Evolutionary conservation across 1,284 basidiomycete species (phyloP).

Genomic region (Cerioporus squamosus): DNA sequence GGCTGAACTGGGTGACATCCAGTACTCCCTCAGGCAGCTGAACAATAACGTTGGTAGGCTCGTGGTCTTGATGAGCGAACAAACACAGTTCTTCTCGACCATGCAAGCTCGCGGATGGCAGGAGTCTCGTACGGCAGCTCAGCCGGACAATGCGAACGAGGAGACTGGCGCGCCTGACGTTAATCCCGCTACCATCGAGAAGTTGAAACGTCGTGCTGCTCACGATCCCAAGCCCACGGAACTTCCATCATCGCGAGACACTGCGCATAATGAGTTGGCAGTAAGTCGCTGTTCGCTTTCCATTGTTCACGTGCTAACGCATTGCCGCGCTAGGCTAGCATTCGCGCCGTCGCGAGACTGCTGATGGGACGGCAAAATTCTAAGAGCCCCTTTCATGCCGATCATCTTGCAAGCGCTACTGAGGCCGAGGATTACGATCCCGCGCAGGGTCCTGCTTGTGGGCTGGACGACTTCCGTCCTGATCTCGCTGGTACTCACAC

Average conservation of each 20-base stretch:
- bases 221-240: not conserved
- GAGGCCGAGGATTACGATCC: constrained; percentile 1
- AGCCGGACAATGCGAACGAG: not conserved
- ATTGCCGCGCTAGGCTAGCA: not conserved
- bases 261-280: not conserved
- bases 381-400: not conserved
- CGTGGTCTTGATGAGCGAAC: not conserved
- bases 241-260: not conserved
- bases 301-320: not conserved
- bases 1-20: not conserved
- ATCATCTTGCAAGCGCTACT: not conserved
- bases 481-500: not conserved
- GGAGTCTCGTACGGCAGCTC: not conserved
- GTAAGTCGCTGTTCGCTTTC: not conserved
- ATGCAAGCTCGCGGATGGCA: not conserved
- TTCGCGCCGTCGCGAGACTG: not conserved
- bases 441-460: not conserved
- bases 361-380: not conserved
- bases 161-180: too few species aligned
- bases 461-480: not conserved
- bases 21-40: not conserved
- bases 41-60: not conserved
- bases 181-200: not conserved
- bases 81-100: constrained; percentile 5
- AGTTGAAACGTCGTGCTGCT: not conserved